A percentile compares a stretch with the other conserved stretches of the same genome.
These are phyloP conservation scores for Tulasnella sp. DNA, from an alignment of 768 basidiomycete genomes.

Conservation along the genomic window DNA sequence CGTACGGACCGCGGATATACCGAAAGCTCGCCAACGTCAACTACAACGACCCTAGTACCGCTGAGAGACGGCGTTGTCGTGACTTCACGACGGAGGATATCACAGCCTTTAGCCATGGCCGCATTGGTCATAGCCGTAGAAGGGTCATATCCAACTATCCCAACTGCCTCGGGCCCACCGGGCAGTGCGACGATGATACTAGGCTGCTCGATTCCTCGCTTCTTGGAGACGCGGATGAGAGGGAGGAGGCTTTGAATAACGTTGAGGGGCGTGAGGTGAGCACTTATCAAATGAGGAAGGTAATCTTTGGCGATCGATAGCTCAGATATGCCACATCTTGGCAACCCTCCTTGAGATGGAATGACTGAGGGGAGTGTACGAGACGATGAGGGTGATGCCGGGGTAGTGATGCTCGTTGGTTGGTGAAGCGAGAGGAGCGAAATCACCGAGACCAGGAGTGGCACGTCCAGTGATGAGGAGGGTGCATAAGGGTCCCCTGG, in stretches of 20 bases:
- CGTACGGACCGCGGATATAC: neutral
- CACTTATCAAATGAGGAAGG: conserved; percentile 56
- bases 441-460: conserved; percentile 65
- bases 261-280: conserved; percentile 66
- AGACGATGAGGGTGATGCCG: conserved; percentile 35
- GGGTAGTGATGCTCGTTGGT: conserved; percentile 47
- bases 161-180: conserved; percentile 51
- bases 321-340: no score
- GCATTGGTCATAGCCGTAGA: conserved; percentile 58
- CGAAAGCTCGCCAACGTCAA: conserved; percentile 48
- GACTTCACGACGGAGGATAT: conserved; percentile 65
- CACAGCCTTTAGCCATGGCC: conserved; percentile 54
- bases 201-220: conserved; percentile 47
- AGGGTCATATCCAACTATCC: conserved; percentile 61
- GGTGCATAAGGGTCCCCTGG: conserved; percentile 61
- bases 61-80: conserved; percentile 42
- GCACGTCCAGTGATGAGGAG: conserved; percentile 39
- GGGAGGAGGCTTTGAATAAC: conserved; percentile 67
- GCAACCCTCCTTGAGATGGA: no score
- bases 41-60: conserved; percentile 54
- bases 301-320: conserved; percentile 42
- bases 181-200: conserved; percentile 9
- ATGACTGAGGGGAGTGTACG: neutral
- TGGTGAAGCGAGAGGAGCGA: conserved; percentile 53
- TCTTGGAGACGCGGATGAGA: conserved; percentile 51